These are phyloP conservation scores for Fusarium hostae DNA, from an alignment of 2,329 filamentous ascomycete genomes.

Conservation along the genomic window DNA sequence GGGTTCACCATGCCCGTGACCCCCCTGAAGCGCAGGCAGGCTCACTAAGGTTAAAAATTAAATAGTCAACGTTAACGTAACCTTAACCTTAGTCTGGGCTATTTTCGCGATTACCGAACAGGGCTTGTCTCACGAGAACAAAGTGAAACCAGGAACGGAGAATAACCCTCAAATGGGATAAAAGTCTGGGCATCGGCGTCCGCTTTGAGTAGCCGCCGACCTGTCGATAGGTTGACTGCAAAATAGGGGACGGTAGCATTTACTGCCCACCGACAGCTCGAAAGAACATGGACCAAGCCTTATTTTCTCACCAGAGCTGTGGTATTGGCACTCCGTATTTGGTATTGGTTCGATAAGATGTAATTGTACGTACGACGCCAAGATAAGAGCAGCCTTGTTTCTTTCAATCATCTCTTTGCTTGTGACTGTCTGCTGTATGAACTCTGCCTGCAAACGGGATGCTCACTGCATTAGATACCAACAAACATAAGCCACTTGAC, in stretches of 20 bases:
- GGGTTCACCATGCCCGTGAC: not conserved
- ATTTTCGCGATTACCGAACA: constrained; percentile 26
- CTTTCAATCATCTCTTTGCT: not conserved
- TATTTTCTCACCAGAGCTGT: not conserved
- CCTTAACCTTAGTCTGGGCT: constrained; percentile 3
- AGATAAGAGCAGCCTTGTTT: constrained; percentile 6
- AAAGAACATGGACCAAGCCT: not conserved
- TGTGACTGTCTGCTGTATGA: not conserved
- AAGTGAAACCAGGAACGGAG: constrained; percentile 21
- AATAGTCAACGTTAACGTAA: constrained; percentile 1
- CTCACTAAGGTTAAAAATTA: constrained; percentile 18
- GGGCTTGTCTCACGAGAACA: constrained; percentile 24
- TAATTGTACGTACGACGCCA: constrained; percentile 19
- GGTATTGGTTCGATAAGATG: not conserved
- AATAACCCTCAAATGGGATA: constrained; percentile 27
- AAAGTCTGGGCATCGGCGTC: not conserved
- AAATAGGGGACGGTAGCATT: constrained; percentile 15
- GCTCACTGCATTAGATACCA: not conserved
- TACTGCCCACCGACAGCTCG: not conserved
- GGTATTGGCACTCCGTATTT: not conserved
- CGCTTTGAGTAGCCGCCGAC: constrained; percentile 3
- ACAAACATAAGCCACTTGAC: not conserved
- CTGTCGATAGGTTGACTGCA: not conserved
- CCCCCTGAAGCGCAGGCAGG: not conserved
- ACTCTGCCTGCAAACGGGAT: not conserved